A percentile compares a stretch with the other conserved stretches of the same genome.
Conservation (phyloP, 2,329 filamentous ascomycete genomes). For the Ceratocystis colombiana region DNA sequence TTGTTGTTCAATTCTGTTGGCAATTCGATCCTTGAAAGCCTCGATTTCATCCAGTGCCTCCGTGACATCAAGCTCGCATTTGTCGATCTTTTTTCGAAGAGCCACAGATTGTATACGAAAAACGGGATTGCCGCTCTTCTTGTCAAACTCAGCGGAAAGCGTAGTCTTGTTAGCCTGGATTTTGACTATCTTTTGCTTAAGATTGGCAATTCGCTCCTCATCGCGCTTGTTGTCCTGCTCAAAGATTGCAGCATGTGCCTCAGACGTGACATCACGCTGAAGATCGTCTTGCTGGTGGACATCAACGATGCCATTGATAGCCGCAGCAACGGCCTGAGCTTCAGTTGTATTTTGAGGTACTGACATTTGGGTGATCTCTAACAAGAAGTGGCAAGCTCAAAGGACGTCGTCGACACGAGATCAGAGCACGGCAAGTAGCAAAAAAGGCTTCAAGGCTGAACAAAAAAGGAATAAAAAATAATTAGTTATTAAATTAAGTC, state of each 20-base stretch:
- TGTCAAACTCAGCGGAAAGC: conserved; percentile 38
- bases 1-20: conserved; percentile 46
- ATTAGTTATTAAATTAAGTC: background rate
- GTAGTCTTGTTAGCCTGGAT: conserved; percentile 47
- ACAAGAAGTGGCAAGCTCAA: no score
- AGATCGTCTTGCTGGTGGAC: conserved; percentile 82
- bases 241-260: conserved; percentile 50
- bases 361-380: background rate
- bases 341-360: background rate
- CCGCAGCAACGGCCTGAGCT: conserved; percentile 30
- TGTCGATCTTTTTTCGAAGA: conserved; percentile 44
- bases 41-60: conserved; percentile 60
- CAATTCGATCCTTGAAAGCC: conserved; percentile 73
- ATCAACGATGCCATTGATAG: conserved; percentile 31
- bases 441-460: background rate
- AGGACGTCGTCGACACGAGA: no score
- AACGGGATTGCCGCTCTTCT: conserved; percentile 32
- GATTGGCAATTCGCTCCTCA: conserved; percentile 51
- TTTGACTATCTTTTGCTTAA: conserved; percentile 47
- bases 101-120: conserved; percentile 39
- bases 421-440: background rate
- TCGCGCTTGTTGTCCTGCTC: conserved; percentile 55
- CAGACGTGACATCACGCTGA: conserved; percentile 68
- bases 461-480: conserved; percentile 3
- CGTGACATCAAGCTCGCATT: conserved; percentile 56